Base-by-base conservation (phyloP, 345 rosid genomes). In the Lumnitzera racemosa region DNA sequence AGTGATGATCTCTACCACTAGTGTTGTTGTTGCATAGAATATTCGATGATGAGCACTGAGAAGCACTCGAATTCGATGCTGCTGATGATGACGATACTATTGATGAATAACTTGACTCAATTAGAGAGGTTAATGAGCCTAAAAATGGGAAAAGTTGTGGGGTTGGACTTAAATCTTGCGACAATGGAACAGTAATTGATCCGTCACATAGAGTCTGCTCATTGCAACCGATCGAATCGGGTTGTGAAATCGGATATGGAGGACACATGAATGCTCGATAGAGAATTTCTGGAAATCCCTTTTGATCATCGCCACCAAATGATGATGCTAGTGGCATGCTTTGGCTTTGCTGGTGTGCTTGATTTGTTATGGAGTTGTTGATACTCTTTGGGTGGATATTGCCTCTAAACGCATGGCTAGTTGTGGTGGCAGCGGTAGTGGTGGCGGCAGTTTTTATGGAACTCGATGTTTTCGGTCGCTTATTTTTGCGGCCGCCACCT, bases 401-500 rank as follows among this genome's bases (percentile, higher is more conserved):
- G 29, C 36, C 24, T 2, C 15, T 16, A 7, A 63, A 12, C 16
- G 67, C 24, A 53, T 11, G 59, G 59, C 24, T 36, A 56, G 16
- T 16, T 2, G 53, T 24, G 4, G 68, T 11, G 55, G 67, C 2
- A 12, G 31, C 4, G 3, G 47, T 49, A 24, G 65, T 15, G 49
- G 47, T 0, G 51, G 23, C 20, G 60, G 65, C 5, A 15, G 68
- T 12, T 11, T 63, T 52, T 13, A 64, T 54, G 46, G 55, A 31
- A 24, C 47, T 51, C 25, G 60, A 68, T 41, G 78, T 49, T 61
- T 78, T 82, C 13, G 55, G 72, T 12, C 87, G 77, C 81, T 86
- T 84, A 70, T 79, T 86, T 73, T 91, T 91, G 31, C 90, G 90
- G 61, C 89, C 90, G 56, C 96, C 96, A 13, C 98, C 96, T 0